Evolutionary conservation across 2,329 filamentous ascomycete genomes (phyloP), one percentile per base, ranked within the genome.

Genomic region (Lecanicillium sp.): DNA sequence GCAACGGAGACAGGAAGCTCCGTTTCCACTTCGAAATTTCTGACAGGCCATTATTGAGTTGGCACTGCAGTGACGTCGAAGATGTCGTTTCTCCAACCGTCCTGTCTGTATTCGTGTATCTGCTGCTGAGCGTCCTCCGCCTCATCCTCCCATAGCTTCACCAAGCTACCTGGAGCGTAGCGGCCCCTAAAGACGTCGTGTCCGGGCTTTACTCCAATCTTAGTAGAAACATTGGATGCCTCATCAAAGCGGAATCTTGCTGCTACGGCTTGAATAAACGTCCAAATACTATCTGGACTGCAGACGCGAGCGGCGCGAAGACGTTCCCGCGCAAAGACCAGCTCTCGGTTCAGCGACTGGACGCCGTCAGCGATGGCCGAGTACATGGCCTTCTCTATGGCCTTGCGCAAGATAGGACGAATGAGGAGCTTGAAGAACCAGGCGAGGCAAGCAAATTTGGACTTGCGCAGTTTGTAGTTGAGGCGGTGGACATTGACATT

Each of bases 61-160:
- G 37, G 37, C 5, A 10, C 20, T 9, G 37, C 17, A 5, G 37
- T 14, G 3, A 74, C 64, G 54, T 80, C 73, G 58, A 95, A 95
- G n/a, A 95, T 83, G 38, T 81, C 82, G 63, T 95, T 95, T 56
- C 86, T 78, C 90, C 90, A 95, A 0, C 86, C 86, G 14, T 77
- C 81, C 39, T 71, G 71, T 48, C 83, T 78, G 60, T 82, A 83
- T 54, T 91, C 86, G 54, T 90, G 81, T 30, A 95, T 79, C 33
- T 81, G 75, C 64, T 94, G 86, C 17, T 74, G 75, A 0, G 87
- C 89, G 52, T 75, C 72, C 19, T 72, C 67, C 0, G 81, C 89
- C 67, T 95, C 86, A 54, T 90, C 84, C 55, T 91, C 80, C 88
- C 89, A 95, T n/a, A 95, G 66, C 67, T 87, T 90, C 44, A 93